Evolutionary conservation across 257 asterid species (phyloP), one percentile per base, ranked within the genome.

Genomic region (Salvia hispanica): DNA sequence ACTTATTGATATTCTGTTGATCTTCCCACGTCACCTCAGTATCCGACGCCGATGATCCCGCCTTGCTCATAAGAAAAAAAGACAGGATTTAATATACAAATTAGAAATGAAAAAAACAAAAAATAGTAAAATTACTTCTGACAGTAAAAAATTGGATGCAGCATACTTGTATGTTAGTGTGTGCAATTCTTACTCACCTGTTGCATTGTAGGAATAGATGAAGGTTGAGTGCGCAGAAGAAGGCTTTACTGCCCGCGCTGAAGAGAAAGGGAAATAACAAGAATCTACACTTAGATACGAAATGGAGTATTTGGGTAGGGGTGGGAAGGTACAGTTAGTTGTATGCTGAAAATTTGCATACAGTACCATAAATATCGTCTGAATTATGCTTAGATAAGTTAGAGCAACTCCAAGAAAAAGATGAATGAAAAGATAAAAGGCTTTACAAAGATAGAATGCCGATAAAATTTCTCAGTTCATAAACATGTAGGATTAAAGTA

Each of bases 11-110:
- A 51, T 90, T 94, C 84, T 86, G 97, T 77, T 94, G 99, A 79
- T 94, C 99, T 63, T 83, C 95, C 99, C 97, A 94, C 9, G 95
- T 94, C 72, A 94, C 97, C 76, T 88, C 96, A 33, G 78, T 43
- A 5, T 85, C 97, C 11, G 96, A 87, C 39, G 82, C 91, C 50
- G 92, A 84, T 28, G 87, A 58, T 71, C 92, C 91, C 36, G 90
- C 87, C 97, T 91, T 62, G 13, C 45, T 59, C 55, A 69, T 33
- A 60, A 39, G 33, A 61, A 25, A 28, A 18, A 40, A 31, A 6
- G n/a, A 25, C 28, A 18, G 40, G 25, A 57, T 7, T 69, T 25
- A 25, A 25, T 25, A 45, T 72, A 25, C 69, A 48, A 11, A 44
- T 40, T 47, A 1, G 12, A 62, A 8, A 10, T 7, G 18, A 55